phyloP scores from a whole-genome alignment of 2,329 filamentous ascomycete genomes.

The Amauroascus niger region DNA sequence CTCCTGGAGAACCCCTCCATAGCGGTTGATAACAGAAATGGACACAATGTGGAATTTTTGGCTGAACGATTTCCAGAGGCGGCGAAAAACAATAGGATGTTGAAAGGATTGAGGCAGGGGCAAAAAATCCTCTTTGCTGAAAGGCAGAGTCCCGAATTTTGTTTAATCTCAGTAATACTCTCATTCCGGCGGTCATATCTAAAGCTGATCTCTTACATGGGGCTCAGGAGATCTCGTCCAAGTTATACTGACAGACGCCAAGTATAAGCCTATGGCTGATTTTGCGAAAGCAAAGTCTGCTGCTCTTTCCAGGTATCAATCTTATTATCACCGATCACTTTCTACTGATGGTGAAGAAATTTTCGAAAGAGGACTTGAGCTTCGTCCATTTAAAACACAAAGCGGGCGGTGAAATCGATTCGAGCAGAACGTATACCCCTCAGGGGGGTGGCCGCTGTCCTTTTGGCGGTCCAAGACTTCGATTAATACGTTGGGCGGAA shows the following conservation, averaged over 20 bases:
- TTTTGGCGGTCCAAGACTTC: too few species aligned
- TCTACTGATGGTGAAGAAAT: background rate
- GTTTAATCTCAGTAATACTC: background rate
- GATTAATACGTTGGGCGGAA: too few species aligned
- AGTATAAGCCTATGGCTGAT: background rate
- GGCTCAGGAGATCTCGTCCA: background rate
- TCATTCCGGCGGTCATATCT: background rate
- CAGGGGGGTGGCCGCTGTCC: too few species aligned
- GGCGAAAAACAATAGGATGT: background rate
- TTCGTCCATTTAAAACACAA: background rate
- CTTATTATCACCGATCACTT: background rate
- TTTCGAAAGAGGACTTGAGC: background rate
- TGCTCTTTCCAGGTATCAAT: background rate
- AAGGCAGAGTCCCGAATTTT: background rate
- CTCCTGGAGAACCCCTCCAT: background rate
- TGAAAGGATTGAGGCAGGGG: background rate
- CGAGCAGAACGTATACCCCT: too few species aligned
- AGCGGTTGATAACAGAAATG: background rate
- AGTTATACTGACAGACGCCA: background rate
- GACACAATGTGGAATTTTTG: background rate
- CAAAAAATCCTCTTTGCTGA: background rate
- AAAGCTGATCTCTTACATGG: background rate
- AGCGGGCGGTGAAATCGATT: too few species aligned
- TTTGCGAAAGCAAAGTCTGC: background rate
- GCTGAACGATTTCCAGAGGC: background rate